Conservation (phyloP, 176 grass and related monocot genomes). For the Neostapfia colusana region DNA sequence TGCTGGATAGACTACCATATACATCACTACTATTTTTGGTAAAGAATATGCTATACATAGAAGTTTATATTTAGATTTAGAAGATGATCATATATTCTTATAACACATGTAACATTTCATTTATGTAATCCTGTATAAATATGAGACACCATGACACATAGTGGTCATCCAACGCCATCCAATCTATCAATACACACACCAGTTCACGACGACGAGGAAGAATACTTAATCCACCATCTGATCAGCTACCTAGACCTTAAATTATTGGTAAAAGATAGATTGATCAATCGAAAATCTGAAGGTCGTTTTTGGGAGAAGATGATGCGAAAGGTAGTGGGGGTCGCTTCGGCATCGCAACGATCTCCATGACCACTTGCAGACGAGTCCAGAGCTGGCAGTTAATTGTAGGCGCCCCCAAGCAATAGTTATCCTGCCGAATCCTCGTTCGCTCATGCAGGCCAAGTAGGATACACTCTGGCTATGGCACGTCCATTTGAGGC, state of each 20-base stretch:
- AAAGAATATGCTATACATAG: too few relatives aligned
- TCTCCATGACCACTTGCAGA: conserved; percentile 14
- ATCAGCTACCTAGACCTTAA: background rate
- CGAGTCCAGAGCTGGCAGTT: conserved; percentile 36
- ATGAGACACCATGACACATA: too few relatives aligned
- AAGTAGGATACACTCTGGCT: too few relatives aligned
- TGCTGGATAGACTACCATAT: too few relatives aligned
- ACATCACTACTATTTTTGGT: too few relatives aligned
- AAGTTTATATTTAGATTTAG: too few relatives aligned
- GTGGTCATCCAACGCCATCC: too few relatives aligned
- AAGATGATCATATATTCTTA: too few relatives aligned
- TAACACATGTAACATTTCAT: too few relatives aligned
- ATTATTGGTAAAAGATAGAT: background rate
- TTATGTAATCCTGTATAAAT: too few relatives aligned
- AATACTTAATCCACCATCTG: background rate
- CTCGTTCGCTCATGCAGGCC: background rate
- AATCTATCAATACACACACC: too few relatives aligned
- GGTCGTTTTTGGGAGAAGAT: conserved; percentile 16
- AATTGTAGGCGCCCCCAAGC: conserved; percentile 44
- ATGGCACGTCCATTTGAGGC: too few relatives aligned
- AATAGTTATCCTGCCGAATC: conserved; percentile 36
- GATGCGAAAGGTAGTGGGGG: conserved; percentile 26
- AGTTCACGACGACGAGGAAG: background rate
- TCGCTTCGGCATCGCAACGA: conserved; percentile 60
- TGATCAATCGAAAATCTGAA: conserved; percentile 7